Evolutionary conservation across 148 eudicot species (phyloP).

Genomic region (Vaccinium vitisidaea): DNA sequence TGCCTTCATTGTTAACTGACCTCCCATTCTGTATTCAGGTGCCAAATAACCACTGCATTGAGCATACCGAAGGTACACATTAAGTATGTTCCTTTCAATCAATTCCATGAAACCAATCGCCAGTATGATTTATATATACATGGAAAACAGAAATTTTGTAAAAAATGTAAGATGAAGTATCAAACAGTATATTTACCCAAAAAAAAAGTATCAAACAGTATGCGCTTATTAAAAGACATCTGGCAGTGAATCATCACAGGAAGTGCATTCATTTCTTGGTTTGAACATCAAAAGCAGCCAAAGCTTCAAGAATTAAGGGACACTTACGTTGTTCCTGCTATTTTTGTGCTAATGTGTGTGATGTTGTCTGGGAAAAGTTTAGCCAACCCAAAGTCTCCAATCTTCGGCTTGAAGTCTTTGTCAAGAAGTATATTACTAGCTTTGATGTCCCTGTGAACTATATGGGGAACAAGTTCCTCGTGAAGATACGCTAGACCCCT

Average conservation of each 20-base stretch:
- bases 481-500: slow-evolving; percentile 75
- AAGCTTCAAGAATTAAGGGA: background rate
- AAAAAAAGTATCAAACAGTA: background rate
- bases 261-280: background rate
- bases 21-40: slow-evolving; percentile 85
- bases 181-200: background rate
- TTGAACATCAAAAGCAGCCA: slow-evolving; percentile 6
- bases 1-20: slow-evolving; percentile 77
- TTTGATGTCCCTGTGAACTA: slow-evolving; percentile 88
- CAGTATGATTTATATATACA: background rate
- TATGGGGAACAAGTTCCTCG: slow-evolving; percentile 81
- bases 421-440: slow-evolving; percentile 90
- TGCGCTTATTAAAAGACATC: background rate
- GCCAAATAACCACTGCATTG: slow-evolving; percentile 88
- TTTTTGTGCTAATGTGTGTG: slow-evolving; percentile 81
- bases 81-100: background rate
- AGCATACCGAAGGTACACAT: slow-evolving; percentile 15
- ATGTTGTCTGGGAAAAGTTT: slow-evolving; percentile 82
- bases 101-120: background rate
- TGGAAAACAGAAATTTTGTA: background rate
- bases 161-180: background rate
- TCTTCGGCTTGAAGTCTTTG: slow-evolving; percentile 59
- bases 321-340: slow-evolving; percentile 87
- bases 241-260: background rate
- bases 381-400: slow-evolving; percentile 94